phyloP scores from a whole-genome alignment of 257 asterid species.

The Solanum appendiculatum region DNA sequence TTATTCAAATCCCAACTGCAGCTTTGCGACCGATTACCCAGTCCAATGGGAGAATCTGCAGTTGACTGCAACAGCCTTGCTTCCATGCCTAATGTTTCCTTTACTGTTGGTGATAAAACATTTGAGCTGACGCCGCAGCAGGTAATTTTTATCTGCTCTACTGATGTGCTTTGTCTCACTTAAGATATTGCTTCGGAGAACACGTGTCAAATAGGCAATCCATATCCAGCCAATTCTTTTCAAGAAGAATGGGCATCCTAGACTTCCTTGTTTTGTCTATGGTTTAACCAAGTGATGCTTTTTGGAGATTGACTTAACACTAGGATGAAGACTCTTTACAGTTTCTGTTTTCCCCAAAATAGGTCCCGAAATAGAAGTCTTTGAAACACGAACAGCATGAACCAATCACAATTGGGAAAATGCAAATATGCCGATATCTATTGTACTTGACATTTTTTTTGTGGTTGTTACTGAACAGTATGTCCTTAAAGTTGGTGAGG shows the following conservation, averaged over 20 bases:
- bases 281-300: not conserved
- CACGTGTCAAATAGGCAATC: not conserved
- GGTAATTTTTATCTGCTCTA: constrained; percentile 21
- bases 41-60: constrained; percentile 81
- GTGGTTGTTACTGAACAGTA: constrained; percentile 34
- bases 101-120: constrained; percentile 53
- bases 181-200: not conserved
- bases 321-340: not conserved
- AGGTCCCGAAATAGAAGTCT: not conserved
- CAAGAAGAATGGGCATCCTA: not conserved
- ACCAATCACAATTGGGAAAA: not conserved
- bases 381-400: not conserved
- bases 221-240: not conserved
- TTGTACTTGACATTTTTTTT: not conserved
- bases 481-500: constrained; percentile 67
- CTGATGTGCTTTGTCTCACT: not conserved
- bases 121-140: constrained; percentile 62
- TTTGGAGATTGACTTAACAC: not conserved
- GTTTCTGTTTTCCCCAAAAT: not conserved
- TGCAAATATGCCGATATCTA: not conserved
- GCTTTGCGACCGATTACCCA: constrained; percentile 87
- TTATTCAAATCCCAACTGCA: constrained; percentile 9
- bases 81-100: constrained; percentile 57
- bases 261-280: not conserved
- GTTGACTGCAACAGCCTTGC: constrained; percentile 57